Evolutionary conservation across 495 filamentous ascomycete species (phyloP), one percentile per base, ranked within the genome.

Genomic region (Ramalina peruviana): DNA sequence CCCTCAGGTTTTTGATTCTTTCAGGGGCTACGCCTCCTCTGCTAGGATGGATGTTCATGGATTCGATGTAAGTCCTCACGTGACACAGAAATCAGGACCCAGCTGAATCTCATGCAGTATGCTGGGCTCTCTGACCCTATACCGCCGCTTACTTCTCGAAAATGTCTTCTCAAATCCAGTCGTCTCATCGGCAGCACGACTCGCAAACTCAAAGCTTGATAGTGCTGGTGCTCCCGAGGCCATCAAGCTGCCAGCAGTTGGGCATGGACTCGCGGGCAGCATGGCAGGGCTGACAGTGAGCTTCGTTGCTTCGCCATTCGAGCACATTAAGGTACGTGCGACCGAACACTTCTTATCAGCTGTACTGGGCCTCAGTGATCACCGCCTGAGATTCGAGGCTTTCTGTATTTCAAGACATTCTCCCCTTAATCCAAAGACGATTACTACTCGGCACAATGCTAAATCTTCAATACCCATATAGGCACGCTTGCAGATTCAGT

Each of bases 11-110:
- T 33, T 6, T 33, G 30, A 33, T 33, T 13, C 30, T 1, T 33
- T 11, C 9, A 33, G 30, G 72, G 19, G 88, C 89, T 13, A 86
- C 84, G 4, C 90, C 90, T 36, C 90, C 88, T 39, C 67, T 95
- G 46, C 77, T 94, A 50, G 92, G 92, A 52, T 98, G 90, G 90
- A 94, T 95, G 86, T 83, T 90, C 62, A 96, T 97, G 90, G 90
- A 97, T 65, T 84, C 78, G 51, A 68, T 95, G 76, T 80, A 60
- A 57, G 67, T 25, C 30, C 10, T 13, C 48, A 25, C 11, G 19
- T 12, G n/a, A 11, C 10, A 37, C n/a, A 39, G 0, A 41, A 23
- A 11, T 16, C 3, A 6, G 26, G 6, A 23, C 10, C 3, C 12
- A 36, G 37, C 51, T 59, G 11, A 52, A 12, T 9, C 19, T 45